Percentiles rank a stretch among this genome's conserved stretches.
phyloP scores from a whole-genome alignment of 106 monocot species.

The Dioscorea zingiberensis region DNA sequence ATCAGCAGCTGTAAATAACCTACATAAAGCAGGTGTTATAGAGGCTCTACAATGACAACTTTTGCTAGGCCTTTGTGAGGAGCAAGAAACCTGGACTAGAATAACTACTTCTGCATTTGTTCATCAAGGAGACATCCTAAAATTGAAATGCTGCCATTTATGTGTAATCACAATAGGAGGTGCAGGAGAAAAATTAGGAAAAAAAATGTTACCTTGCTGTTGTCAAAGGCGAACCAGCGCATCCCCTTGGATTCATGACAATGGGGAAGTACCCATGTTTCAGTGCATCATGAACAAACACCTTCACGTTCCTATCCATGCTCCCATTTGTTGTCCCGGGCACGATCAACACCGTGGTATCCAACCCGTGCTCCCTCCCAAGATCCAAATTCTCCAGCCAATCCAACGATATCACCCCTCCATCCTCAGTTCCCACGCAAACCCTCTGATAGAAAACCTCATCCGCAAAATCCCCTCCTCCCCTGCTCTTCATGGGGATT shows the following conservation, averaged over 20 bases:
- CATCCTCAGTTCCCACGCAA: conserved; percentile 70
- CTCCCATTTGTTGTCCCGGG: conserved; percentile 78
- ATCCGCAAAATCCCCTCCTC: conserved; percentile 1
- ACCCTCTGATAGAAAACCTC: conserved; percentile 65
- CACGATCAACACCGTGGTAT: conserved; percentile 74
- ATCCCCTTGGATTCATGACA: conserved; percentile 94
- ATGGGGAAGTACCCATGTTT: conserved; percentile 70
- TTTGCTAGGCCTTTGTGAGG: too few relatives aligned
- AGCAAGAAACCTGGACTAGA: too few relatives aligned
- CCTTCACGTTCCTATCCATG: conserved; percentile 40
- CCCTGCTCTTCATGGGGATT: conserved; percentile 19
- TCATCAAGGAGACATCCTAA: too few relatives aligned
- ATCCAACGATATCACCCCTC: conserved; percentile 85
- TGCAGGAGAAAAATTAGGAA: background rate
- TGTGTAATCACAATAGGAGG: too few relatives aligned
- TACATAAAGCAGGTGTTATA: conserved; percentile 45
- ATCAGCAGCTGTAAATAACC: conserved; percentile 99
- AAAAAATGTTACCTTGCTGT: conserved; percentile 51
- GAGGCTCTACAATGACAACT: conserved; percentile 19
- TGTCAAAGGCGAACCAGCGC: conserved; percentile 75
- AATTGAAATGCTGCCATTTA: too few relatives aligned
- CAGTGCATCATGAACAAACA: conserved; percentile 56
- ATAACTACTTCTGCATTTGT: too few relatives aligned
- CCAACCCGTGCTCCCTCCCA: conserved; percentile 62
- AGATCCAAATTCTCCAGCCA: conserved; percentile 92